Evolutionary conservation across 805 yeast genomes (phyloP).

Genomic region (Candida taoyuanica): DNA sequence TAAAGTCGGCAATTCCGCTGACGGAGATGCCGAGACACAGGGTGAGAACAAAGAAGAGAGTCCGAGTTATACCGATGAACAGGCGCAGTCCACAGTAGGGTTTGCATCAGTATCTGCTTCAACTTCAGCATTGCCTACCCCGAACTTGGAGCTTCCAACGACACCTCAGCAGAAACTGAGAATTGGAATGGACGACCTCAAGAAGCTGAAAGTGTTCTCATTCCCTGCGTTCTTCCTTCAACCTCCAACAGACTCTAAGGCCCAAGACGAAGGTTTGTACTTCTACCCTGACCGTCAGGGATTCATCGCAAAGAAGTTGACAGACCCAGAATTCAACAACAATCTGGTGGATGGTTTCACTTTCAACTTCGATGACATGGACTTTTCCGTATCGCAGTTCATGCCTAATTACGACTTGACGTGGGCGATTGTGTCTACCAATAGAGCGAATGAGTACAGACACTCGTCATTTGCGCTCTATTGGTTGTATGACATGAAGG

Average conservation of each 20-base stretch:
- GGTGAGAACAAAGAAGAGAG: conserved; percentile 2
- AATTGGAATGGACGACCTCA: conserved; percentile 21
- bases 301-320: conserved; percentile 16
- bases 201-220: conserved; percentile 15
- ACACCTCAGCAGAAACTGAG: conserved; percentile 1
- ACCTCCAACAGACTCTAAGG: conserved; percentile 10
- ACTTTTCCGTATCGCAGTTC: conserved; percentile 11
- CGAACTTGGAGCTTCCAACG: conserved; percentile 4
- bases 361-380: conserved; percentile 11
- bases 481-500: conserved; percentile 35
- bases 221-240: conserved; percentile 14
- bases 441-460: conserved; percentile 49
- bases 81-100: conserved; percentile 5
- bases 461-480: conserved; percentile 41
- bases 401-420: conserved; percentile 24
- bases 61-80: background rate
- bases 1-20: conserved; percentile 10
- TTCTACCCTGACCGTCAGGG: conserved; percentile 9
- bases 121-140: too few relatives aligned
- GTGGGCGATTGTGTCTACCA: conserved; percentile 46
- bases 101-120: too few relatives aligned
- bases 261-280: conserved; percentile 26
- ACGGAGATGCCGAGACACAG: conserved; percentile 9
- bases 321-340: conserved; percentile 10
- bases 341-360: conserved; percentile 2